These are phyloP conservation scores for Solanum paucissectum DNA, from an alignment of 257 asterid species.

Conservation along the genomic window DNA sequence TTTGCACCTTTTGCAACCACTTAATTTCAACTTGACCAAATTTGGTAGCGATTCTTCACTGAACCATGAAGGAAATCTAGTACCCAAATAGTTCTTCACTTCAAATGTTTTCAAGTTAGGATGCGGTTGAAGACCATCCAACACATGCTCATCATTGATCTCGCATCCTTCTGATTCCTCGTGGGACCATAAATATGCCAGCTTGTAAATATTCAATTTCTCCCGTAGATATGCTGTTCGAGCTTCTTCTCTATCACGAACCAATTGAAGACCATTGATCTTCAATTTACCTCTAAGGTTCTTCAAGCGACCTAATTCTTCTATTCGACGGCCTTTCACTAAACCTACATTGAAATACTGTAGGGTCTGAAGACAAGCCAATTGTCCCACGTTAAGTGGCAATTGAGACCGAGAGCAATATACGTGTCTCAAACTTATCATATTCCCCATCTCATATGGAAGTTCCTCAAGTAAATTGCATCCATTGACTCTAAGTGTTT, in stretches of 20 bases:
- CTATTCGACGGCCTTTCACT: not conserved
- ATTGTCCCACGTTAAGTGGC: not conserved
- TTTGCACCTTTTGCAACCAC: no score
- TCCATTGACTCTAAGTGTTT: no score
- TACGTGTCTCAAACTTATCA: no score
- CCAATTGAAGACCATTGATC: not conserved
- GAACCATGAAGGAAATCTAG: constrained; percentile 11
- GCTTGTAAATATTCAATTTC: not conserved
- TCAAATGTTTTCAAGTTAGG: not conserved
- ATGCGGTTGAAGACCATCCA: no score
- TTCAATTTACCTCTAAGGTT: not conserved
- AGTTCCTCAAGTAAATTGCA: fast-evolving
- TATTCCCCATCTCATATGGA: no score
- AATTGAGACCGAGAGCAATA: no score
- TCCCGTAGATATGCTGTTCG: not conserved
- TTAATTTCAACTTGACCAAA: no score
- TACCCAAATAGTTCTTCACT: not conserved
- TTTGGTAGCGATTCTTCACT: no score
- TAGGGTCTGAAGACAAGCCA: no score
- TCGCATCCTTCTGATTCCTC: not conserved
- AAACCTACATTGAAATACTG: not conserved
- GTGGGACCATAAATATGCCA: not conserved
- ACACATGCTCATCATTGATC: no score
- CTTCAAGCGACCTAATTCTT: not conserved
- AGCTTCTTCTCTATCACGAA: not conserved